These are phyloP conservation scores for Neocallimastix lanati DNA, from an alignment of 192 early-diverging fungal genomes.

Conservation along the genomic window DNA sequence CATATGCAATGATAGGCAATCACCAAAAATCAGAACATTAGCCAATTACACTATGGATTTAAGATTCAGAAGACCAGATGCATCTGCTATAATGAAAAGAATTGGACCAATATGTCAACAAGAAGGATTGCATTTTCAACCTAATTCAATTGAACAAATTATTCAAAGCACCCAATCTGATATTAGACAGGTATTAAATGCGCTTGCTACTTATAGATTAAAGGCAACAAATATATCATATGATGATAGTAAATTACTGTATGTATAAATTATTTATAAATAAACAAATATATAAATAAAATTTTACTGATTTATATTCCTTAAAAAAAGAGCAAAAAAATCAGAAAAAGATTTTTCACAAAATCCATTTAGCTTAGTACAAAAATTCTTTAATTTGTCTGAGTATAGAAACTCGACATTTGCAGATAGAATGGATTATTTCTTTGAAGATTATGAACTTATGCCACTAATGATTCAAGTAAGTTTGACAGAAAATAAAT, in stretches of 20 bases:
- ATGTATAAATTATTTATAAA: conserved; percentile 10
- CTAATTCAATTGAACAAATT: conserved; percentile 65
- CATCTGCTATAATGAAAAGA: conserved; percentile 4
- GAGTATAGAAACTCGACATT: conserved; percentile 30
- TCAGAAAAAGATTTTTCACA: conserved; percentile 6
- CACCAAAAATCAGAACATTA: conserved; percentile 67
- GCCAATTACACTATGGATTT: conserved; percentile 68
- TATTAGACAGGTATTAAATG: conserved; percentile 90
- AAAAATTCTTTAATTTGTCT: conserved; percentile 30
- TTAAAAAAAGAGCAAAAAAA: conserved; percentile 1
- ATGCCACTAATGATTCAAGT: conserved; percentile 86
- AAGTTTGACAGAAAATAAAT: conserved; percentile 4
- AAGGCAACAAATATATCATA: conserved; percentile 45
- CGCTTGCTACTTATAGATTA: conserved; percentile 79
- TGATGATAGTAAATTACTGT: conserved; percentile 61
- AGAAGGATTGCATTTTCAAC: conserved; percentile 54
- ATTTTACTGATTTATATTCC: too few relatives aligned
- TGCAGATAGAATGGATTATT: conserved; percentile 65
- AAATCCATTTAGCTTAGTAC: conserved; percentile 60
- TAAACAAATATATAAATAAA: too few relatives aligned
- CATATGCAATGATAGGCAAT: conserved; percentile 89
- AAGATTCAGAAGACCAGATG: conserved; percentile 41
- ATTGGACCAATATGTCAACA: conserved; percentile 10
- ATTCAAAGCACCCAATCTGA: conserved; percentile 65
- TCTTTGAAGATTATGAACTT: conserved; percentile 76